Evolutionary conservation across 345 rosid genomes (phyloP), one percentile per base, ranked within the genome.

Genomic region (Eucalyptus brandiana): DNA sequence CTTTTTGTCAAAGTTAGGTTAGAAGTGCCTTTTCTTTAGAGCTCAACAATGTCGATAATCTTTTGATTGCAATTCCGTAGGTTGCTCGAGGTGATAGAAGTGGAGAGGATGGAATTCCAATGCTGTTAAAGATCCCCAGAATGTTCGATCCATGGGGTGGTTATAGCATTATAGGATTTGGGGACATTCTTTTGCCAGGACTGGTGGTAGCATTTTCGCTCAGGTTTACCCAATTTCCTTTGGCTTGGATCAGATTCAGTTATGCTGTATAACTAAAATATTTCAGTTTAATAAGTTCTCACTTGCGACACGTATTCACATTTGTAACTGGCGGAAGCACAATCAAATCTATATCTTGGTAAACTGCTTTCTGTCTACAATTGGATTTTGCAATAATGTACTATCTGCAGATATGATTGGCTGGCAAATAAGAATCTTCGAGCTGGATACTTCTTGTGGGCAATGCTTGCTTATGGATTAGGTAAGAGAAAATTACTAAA

Each of bases 141-240:
- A 91, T 98, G 96, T 97, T 95, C 86, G 99, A 98, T 93, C 99
- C 99, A 1, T 98, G 99, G 99, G 99, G 99, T 49, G 99, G 99
- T 88, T 98, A 94, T 94, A 97, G 99, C 92, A 95, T 98, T 90
- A 97, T 98, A 83, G 99, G 99, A 89, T 98, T 98, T 56, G 99
- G 99, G 45, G 99, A 98, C 96, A 98, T 98, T 91, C 97, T 98
- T 91, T 92, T 97, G 89, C 99, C 99, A 17, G 99, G 99, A 91
- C 92, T 98, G 91, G 90, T 98, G 80, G 91, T 98, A 83, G 97
- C 99, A 62, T 97, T 98, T 94, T 92, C 99, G 51, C 96, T 98
- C 91, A 96, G 99, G 99, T 98, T 89, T 85, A 47, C 81, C 92
- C 18, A 9, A 3, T 81, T 86, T 87, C 88, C 86, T 40, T 67